Evolutionary conservation across 2,329 filamentous ascomycete genomes (phyloP), one percentile per base, ranked within the genome.

Genomic region (Ophiobolus disseminans): DNA sequence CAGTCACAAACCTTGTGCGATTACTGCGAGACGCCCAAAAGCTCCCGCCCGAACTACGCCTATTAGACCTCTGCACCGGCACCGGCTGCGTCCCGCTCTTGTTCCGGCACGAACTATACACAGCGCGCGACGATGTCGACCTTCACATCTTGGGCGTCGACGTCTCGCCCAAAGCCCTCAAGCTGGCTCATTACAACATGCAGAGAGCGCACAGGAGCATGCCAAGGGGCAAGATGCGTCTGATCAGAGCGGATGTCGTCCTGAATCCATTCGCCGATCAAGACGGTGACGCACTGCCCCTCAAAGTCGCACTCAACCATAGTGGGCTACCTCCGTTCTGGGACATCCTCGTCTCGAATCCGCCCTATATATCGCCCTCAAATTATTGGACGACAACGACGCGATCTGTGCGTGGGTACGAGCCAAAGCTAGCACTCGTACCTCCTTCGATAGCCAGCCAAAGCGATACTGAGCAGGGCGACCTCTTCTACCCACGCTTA

Each of bases 31-130:
- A 55, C 31, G 62, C 60, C 17, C 39, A 45, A 20, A 50, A 40
- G 2, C 52, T 72, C 2, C 61, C 64, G 10, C 14, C 47, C 20
- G 59, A 60, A 13, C 60, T 95, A 10, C 81, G 80, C 10, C 77
- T 97, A 31, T 72, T 97, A 7, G 94, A 99, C 71, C 78, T 97
- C 22, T 97, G 94, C 72, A 92, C 91, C 0, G 94, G 94, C 8
- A 90, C 89, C 4, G 94, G 94, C 4, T 97, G 93, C 74, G 96
- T 97, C 55, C 83, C 91, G 0, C 81, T 97, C 7, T 82, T 90
- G 3, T 79, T 96, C 5, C 84, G 88, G 53, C 78, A 86, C 26
- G 78, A 86, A 8, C 80, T 91, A 48, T 67, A 62, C 23, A 59
- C 68, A 3, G 62, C 71, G 8, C 56, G 52, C 21, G 40, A 45